Conservation (phyloP, 306 rosid genomes). For the Vigna reflexopilosa region DNA sequence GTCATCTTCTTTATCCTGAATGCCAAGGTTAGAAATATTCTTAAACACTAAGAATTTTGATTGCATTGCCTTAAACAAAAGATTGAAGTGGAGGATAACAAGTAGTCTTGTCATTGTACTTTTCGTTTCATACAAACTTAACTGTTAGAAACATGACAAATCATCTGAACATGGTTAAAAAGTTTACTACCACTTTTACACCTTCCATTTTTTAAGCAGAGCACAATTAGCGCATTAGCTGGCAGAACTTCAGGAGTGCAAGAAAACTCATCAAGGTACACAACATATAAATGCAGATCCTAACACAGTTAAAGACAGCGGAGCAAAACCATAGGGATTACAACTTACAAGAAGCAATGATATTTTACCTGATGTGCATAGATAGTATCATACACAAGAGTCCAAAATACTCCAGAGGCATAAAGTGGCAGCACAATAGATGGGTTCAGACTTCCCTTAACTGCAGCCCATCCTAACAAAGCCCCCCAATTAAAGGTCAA, state of each 20-base stretch:
- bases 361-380: conserved; percentile 93
- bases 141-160: conserved; percentile 16
- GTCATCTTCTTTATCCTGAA: conserved; percentile 94
- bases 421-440: conserved; percentile 83
- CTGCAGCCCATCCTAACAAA: conserved; percentile 91
- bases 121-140: conserved; percentile 19
- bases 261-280: conserved; percentile 10
- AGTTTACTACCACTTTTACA: conserved; percentile 1
- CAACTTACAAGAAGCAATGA: conserved; percentile 1
- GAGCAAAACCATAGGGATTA: conserved; percentile 19
- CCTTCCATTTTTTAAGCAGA: conserved; percentile 10
- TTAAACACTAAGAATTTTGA: conserved; percentile 31
- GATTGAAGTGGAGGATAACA: conserved; percentile 27
- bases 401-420: conserved; percentile 89
- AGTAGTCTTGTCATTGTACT: conserved; percentile 27
- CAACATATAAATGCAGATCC: conserved; percentile 3
- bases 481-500: conserved; percentile 97
- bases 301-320: conserved; percentile 17
- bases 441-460: conserved; percentile 83
- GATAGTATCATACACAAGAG: conserved; percentile 91
- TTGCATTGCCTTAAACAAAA: conserved; percentile 37
- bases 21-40: conserved; percentile 31
- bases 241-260: conserved; percentile 27
- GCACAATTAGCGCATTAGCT: conserved; percentile 1
- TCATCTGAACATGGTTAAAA: conserved; percentile 37